Evolutionary conservation across 805 yeast species (phyloP).

Genomic region (Teunomyces gatunensis): DNA sequence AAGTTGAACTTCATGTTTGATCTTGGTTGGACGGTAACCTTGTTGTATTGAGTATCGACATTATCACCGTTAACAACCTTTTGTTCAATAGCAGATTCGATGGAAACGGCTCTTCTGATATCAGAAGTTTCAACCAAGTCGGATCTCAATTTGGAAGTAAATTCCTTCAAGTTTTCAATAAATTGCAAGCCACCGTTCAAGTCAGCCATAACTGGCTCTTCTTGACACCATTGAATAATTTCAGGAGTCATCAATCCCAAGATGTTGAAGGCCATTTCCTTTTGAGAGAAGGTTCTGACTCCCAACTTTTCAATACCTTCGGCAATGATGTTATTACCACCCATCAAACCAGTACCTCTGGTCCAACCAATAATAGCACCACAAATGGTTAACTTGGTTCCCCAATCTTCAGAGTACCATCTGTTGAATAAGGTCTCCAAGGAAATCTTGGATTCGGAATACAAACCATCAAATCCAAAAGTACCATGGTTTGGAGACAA

Average conservation of each 20-base stretch:
- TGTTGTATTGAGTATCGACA: constrained; percentile 81
- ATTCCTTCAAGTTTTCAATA: constrained; percentile 86
- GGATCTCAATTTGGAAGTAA: constrained; percentile 74
- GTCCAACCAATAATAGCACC: constrained; percentile 99
- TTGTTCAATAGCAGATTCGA: constrained; percentile 88
- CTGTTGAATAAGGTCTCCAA: constrained; percentile 96
- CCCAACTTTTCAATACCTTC: constrained; percentile 95
- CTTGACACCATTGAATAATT: constrained; percentile 83
- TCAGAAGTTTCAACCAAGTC: constrained; percentile 81
- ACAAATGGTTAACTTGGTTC: constrained; percentile 86
- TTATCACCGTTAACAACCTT: constrained; percentile 80
- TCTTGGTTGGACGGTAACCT: constrained; percentile 82
- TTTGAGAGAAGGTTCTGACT: constrained; percentile 96
- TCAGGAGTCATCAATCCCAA: constrained; percentile 90
- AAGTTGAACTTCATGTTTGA: constrained; percentile 92
- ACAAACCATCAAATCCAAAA: constrained; percentile 96
- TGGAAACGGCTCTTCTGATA: constrained; percentile 90
- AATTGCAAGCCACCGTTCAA: constrained; percentile 98
- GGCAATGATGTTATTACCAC: constrained; percentile 94
- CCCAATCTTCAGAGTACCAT: constrained; percentile 99
- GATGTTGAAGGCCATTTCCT: constrained; percentile 98
- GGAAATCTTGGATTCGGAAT: constrained; percentile 95
- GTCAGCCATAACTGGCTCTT: constrained; percentile 94
- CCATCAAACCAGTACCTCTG: constrained; percentile 99
- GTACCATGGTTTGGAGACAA: constrained; percentile 99